A percentile compares a stretch with the other conserved stretches of the same genome.
Evolutionary conservation across 148 eudicot genomes (phyloP).

Genomic region (Pouteria glomerata): DNA sequence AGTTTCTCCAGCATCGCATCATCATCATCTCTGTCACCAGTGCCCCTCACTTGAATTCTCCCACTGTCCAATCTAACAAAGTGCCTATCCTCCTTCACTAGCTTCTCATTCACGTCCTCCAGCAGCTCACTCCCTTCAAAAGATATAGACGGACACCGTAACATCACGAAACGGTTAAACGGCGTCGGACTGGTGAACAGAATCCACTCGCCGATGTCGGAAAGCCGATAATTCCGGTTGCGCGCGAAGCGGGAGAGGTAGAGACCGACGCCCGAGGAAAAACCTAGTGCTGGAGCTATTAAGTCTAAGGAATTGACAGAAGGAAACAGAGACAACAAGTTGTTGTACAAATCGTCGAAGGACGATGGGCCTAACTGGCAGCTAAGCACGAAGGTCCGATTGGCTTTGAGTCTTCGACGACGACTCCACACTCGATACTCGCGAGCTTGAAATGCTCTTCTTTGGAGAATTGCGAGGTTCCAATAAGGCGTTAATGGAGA

Average conservation of each 20-base stretch:
- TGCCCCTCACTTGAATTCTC: constrained; percentile 25
- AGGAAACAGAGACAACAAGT: constrained; percentile 34
- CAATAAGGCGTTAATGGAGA: not conserved
- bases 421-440: constrained; percentile 23
- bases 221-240: not conserved
- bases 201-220: constrained; percentile 61
- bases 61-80: constrained; percentile 62
- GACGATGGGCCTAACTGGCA: constrained; percentile 9
- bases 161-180: constrained; percentile 74
- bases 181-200: constrained; percentile 80
- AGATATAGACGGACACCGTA: constrained; percentile 64
- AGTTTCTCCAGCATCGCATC: constrained; percentile 18
- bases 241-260: constrained; percentile 19
- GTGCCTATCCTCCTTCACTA: constrained; percentile 66
- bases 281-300: constrained; percentile 42
- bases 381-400: not conserved
- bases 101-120: constrained; percentile 54
- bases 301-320: constrained; percentile 22
- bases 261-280: constrained; percentile 50
- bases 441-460: not conserved
- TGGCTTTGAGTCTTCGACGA: constrained; percentile 22
- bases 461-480: not conserved
- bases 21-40: constrained; percentile 11
- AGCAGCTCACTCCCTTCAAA: constrained; percentile 35
- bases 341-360: constrained; percentile 17